Evolutionary conservation across 805 yeast species (phyloP).

Genomic region (Wickerhamiella domercqiae): DNA sequence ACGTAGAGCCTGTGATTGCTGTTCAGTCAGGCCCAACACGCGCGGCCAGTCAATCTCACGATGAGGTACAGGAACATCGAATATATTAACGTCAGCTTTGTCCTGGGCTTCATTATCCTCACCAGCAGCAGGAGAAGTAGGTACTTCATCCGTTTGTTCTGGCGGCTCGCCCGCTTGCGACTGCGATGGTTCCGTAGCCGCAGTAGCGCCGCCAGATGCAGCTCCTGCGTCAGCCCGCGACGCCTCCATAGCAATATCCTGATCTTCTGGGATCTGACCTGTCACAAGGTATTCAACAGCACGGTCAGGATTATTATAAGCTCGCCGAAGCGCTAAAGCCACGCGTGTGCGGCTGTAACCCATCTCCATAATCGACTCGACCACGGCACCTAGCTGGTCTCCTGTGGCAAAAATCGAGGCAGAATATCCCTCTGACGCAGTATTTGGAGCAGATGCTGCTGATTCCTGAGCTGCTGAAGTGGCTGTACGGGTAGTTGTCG

Average conservation of each 20-base stretch:
- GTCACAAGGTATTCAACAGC: slow-evolving; percentile 90
- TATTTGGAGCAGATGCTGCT: slow-evolving; percentile 17
- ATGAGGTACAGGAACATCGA: slow-evolving; percentile 24
- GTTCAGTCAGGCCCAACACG: slow-evolving; percentile 30
- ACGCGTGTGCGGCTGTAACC: slow-evolving; percentile 83
- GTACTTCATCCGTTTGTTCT: background rate
- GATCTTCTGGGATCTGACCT: slow-evolving; percentile 60
- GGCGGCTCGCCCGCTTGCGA: background rate
- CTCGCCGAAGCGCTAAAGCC: slow-evolving; percentile 82
- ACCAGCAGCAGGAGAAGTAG: background rate
- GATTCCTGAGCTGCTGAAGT: background rate
- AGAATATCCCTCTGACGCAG: slow-evolving; percentile 10
- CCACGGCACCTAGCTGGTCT: slow-evolving; percentile 54
- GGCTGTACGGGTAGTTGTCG: slow-evolving; percentile 16
- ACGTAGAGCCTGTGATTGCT: slow-evolving; percentile 46
- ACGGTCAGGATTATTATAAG: slow-evolving; percentile 93
- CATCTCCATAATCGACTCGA: slow-evolving; percentile 82
- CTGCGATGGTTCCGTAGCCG: slow-evolving; percentile 15
- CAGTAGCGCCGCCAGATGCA: slow-evolving; percentile 9
- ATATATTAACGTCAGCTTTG: slow-evolving; percentile 25
- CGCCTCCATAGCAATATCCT: slow-evolving; percentile 20
- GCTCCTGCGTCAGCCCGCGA: slow-evolving; percentile 18
- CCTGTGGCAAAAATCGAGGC: slow-evolving; percentile 48
- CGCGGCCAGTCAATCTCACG: slow-evolving; percentile 21
- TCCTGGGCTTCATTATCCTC: slow-evolving; percentile 5